Percentiles rank a stretch among this genome's conserved stretches.
Conservation (phyloP, 2,329 filamentous ascomycete genomes). For the Hymenoscyphus scutula region DNA sequence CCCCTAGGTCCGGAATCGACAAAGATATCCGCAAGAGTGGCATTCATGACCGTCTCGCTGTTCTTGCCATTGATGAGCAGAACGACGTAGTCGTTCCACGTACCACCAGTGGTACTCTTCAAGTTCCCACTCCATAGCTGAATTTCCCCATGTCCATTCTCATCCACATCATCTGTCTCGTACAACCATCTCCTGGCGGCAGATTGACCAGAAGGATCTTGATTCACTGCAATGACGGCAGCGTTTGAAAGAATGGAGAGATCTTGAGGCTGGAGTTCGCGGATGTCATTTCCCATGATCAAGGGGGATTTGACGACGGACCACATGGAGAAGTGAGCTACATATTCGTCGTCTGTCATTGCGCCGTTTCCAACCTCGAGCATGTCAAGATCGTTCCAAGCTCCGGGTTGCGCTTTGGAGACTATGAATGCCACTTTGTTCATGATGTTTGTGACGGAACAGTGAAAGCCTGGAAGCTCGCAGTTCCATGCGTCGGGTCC, state of each 20-base stretch:
- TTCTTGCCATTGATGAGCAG: conserved; percentile 50
- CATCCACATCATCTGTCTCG: conserved; percentile 41
- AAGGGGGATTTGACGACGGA: conserved; percentile 32
- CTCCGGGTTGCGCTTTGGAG: conserved; percentile 34
- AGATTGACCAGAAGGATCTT: conserved; percentile 40
- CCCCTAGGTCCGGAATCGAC: conserved; percentile 44
- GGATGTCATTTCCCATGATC: conserved; percentile 35
- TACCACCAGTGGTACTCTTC: conserved; percentile 41
- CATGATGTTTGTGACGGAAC: conserved; percentile 34
- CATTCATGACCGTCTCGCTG: conserved; percentile 44
- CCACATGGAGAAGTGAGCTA: conserved; percentile 22
- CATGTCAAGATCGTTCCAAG: conserved; percentile 38
- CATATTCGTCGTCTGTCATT: conserved; percentile 39
- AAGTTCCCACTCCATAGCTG: conserved; percentile 50
- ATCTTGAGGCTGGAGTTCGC: conserved; percentile 34
- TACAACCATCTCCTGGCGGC: conserved; percentile 46
- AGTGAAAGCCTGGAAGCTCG: conserved; percentile 32
- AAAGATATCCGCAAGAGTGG: conserved; percentile 52
- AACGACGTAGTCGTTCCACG: conserved; percentile 44
- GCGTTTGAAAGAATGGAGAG: conserved; percentile 42
- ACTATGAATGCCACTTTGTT: conserved; percentile 34
- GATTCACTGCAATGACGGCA: conserved; percentile 45
- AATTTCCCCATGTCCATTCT: conserved; percentile 45
- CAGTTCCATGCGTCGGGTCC: conserved; percentile 39
- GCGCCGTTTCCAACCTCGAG: conserved; percentile 40